Base-by-base conservation (phyloP, 2,329 filamentous ascomycete genomes). In the Chrysoporthe cubensis region DNA sequence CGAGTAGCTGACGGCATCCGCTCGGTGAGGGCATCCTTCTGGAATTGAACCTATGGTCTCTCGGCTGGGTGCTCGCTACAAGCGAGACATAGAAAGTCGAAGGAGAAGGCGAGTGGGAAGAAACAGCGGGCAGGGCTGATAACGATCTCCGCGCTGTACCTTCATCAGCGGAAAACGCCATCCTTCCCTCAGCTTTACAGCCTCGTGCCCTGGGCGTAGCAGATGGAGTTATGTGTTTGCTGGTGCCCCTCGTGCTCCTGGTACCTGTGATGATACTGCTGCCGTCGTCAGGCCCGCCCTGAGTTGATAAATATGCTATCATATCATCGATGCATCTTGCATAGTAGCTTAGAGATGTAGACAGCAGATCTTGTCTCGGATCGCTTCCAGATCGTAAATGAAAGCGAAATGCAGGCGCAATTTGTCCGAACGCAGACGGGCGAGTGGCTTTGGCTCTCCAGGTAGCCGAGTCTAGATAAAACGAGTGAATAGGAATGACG, bases 401-500 rank as follows among this genome's bases (percentile, higher is more conserved):
- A 65, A 67, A 65, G 14, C n/a, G 66, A 65, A 64, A 59, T 52
- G 52, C 11, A 52, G 32, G 9, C 21, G 26, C 63, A 56, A 54
- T 16, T 18, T 26, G n/a, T 43, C 54, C 18, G 3, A 54, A 71
- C 72, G 72, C 75, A 60, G 73, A 73, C 73, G 40, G 21, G 21
- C 14, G 71, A 73, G 72, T 75, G 66, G 66, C 48, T 61, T 48
- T 3, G 18, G 58, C n/a, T 46, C 59, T 34, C 44, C n/a, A 32
- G 26, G 26, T n/a, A 60, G 54, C 43, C 18, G 63, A 52, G 13
- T 50, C 26, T 42, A 34, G 16, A n/a, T 3, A 14, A 21, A 34
- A 3, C 37, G 21, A 14, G 18, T 58, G 26, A 18, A 40, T 16
- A 37, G 48, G 26, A 62, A 3, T 52, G 32, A 8, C 34, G 34